Conservation (phyloP, 495 filamentous ascomycete species). For the Hypomontagnella submonticulosa region DNA sequence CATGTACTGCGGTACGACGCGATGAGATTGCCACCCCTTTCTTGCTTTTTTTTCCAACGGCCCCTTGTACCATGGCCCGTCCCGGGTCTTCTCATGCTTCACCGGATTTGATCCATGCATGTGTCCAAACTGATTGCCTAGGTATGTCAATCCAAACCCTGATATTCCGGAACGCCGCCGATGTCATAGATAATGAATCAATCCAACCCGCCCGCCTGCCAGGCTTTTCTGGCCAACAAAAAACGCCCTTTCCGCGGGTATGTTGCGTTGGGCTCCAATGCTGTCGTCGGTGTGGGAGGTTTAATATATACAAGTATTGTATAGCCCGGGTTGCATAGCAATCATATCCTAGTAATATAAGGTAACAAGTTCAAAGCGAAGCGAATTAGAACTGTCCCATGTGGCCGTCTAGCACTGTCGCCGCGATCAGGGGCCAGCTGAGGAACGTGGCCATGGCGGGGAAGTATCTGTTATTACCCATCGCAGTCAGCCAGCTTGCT, state of each 20-base stretch:
- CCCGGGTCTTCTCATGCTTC: slow-evolving; percentile 1
- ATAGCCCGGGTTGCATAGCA: slow-evolving; percentile 7
- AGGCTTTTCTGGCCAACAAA: slow-evolving; percentile 10
- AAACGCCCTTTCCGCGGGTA: slow-evolving; percentile 20
- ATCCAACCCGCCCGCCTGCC: slow-evolving; percentile 14
- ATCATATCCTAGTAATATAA: slow-evolving; percentile 1
- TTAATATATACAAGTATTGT: slow-evolving; percentile 33
- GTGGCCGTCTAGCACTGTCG: slow-evolving; percentile 27
- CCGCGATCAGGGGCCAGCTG: slow-evolving; percentile 32
- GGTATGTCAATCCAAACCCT: not conserved
- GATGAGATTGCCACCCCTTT: slow-evolving; percentile 2
- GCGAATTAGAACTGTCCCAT: slow-evolving; percentile 25
- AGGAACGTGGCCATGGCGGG: slow-evolving; percentile 36
- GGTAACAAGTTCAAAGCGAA: slow-evolving; percentile 3
- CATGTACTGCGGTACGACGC: slow-evolving; percentile 17
- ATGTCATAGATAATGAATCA: slow-evolving; percentile 27
- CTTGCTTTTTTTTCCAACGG: not conserved
- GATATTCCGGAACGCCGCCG: slow-evolving; percentile 30
- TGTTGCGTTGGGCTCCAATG: not conserved
- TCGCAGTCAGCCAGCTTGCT: not conserved
- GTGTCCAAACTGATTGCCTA: slow-evolving; percentile 8
- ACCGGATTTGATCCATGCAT: not conserved
- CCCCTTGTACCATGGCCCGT: not conserved
- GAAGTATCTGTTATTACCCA: slow-evolving; percentile 35
- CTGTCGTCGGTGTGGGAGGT: slow-evolving; percentile 4